Evolutionary conservation across 768 basidiomycete genomes (phyloP).

Genomic region (Holtermannia corniformis): DNA sequence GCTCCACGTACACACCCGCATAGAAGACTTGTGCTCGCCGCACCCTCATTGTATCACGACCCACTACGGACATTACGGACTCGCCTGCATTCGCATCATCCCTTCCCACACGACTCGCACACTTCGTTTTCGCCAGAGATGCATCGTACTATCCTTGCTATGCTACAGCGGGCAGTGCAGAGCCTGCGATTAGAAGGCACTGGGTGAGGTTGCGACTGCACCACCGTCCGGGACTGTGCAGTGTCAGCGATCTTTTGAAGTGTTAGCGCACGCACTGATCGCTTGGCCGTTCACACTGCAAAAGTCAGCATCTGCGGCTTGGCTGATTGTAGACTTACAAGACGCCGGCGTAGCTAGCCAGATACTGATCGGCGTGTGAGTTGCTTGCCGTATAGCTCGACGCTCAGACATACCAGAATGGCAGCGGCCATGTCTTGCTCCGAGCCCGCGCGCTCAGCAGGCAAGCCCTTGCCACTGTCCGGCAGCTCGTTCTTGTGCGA

Average conservation of each 20-base stretch:
- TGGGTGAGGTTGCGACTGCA: no score
- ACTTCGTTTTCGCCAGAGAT: neutral
- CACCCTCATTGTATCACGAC: neutral
- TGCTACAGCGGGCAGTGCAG: no score
- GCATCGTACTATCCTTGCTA: no score
- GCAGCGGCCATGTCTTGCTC: conserved; percentile 33
- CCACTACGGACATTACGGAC: neutral
- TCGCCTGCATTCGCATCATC: no score
- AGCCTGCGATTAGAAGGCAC: no score
- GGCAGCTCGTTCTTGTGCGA: conserved; percentile 24
- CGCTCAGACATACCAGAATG: conserved; percentile 12
- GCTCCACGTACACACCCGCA: neutral
- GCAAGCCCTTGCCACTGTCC: conserved; percentile 15
- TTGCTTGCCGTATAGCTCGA: neutral
- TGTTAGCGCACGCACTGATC: conserved; percentile 2
- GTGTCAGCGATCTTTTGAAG: neutral
- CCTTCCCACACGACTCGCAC: no score
- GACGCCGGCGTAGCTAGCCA: conserved; percentile 22
- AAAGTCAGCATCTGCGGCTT: neutral
- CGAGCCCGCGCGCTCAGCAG: conserved; percentile 26
- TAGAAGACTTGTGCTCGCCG: neutral
- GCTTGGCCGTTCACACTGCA: conserved; percentile 26
- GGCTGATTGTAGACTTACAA: conserved; percentile 13
- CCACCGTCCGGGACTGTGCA: conserved; percentile 22
- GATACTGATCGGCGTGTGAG: conserved; percentile 1